phyloP scores from a whole-genome alignment of 208 protist species.

The Leishmania turanica region DNA sequence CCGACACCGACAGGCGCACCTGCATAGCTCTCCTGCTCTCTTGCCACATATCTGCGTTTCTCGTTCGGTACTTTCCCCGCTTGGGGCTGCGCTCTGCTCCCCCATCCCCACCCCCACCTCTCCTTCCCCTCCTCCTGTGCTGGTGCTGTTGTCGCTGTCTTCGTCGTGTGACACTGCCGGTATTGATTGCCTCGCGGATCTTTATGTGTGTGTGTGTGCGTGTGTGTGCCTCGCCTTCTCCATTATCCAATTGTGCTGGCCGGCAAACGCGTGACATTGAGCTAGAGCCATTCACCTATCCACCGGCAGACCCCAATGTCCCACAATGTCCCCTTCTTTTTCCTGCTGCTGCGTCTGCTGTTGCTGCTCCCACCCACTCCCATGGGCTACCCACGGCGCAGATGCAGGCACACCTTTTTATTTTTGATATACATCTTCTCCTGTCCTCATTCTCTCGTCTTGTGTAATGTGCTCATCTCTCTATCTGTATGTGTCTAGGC shows the following conservation, averaged over 20 bases:
- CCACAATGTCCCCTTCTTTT: background rate
- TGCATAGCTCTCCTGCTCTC: background rate
- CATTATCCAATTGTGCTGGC: background rate
- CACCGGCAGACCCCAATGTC: background rate
- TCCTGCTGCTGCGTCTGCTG: background rate
- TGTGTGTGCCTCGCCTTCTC: background rate
- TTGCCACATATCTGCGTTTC: background rate
- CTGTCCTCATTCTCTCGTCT: background rate
- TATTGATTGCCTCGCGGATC: background rate
- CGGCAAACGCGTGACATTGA: background rate
- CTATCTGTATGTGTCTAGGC: background rate
- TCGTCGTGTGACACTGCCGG: background rate
- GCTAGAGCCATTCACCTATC: background rate
- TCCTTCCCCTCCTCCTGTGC: background rate
- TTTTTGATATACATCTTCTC: background rate
- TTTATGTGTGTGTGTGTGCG: background rate
- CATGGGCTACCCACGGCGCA: too few species aligned
- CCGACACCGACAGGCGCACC: background rate
- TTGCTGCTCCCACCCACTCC: too few species aligned
- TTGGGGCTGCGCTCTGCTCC: background rate
- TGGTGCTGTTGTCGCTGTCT: background rate
- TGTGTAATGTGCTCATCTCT: background rate
- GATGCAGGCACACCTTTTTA: background rate
- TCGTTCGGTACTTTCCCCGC: background rate
- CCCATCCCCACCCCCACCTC: background rate